phyloP scores from a whole-genome alignment of 75 land plant genomes.

The Ceratopteris richardii region DNA sequence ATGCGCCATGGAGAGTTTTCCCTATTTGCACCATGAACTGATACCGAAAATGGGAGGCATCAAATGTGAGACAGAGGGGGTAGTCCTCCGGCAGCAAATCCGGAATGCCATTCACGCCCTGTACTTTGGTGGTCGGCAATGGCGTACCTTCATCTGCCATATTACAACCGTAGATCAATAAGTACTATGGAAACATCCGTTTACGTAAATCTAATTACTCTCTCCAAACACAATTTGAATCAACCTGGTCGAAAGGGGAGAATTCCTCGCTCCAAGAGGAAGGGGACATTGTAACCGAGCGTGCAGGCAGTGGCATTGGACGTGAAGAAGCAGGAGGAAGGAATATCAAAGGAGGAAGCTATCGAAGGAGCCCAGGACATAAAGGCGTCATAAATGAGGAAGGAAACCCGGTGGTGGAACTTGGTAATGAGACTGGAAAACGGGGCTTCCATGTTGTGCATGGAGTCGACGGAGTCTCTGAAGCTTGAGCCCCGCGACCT shows the following conservation, averaged over 20 bases:
- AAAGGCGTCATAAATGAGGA: constrained; percentile 23
- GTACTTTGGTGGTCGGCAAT: constrained; percentile 6
- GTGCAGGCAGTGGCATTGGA: constrained; percentile 25
- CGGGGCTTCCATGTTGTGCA: background rate
- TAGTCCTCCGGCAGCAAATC: constrained; percentile 26
- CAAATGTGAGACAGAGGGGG: constrained; percentile 22
- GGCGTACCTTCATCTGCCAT: constrained; percentile 8
- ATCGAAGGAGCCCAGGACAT: constrained; percentile 16
- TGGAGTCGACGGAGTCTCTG: constrained; percentile 12
- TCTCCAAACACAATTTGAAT: too few relatives aligned
- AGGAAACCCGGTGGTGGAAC: constrained; percentile 8
- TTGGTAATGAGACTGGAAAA: background rate
- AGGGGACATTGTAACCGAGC: constrained; percentile 15
- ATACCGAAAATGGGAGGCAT: constrained; percentile 13
- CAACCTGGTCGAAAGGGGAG: constrained; percentile 41
- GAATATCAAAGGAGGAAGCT: constrained; percentile 27
- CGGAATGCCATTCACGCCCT: constrained; percentile 36
- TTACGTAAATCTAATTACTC: too few relatives aligned
- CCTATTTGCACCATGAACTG: constrained; percentile 6
- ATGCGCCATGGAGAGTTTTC: constrained; percentile 5
- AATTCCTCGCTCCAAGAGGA: constrained; percentile 25
- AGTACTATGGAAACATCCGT: too few relatives aligned
- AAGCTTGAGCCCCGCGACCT: constrained; percentile 18
- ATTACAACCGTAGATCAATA: too few relatives aligned
- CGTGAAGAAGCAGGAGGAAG: constrained; percentile 20